Conservation (phyloP, 2,329 filamentous ascomycete genomes). For the Phaeosphaeria sp. region DNA sequence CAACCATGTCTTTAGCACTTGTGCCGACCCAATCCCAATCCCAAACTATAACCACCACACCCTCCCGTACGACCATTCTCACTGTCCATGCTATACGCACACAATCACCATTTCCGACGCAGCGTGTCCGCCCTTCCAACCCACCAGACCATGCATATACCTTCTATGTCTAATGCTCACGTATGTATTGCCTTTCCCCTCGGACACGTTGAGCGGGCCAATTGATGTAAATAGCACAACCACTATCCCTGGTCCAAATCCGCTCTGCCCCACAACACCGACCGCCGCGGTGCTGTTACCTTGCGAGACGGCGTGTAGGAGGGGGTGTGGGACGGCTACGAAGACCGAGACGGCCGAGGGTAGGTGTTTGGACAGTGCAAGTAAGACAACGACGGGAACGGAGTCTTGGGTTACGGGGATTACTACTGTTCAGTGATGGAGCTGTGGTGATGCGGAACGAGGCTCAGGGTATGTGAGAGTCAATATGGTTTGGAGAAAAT, state of each 20-base stretch:
- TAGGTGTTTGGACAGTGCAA: not conserved
- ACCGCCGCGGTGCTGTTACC: constrained; percentile 13
- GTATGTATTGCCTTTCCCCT: too few species aligned
- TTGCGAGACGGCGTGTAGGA: constrained; percentile 20
- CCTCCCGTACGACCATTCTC: too few species aligned
- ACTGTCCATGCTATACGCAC: constrained; percentile 22
- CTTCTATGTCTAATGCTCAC: too few species aligned
- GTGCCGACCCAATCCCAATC: not conserved
- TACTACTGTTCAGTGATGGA: constrained; percentile 13
- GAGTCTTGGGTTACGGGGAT: constrained; percentile 22
- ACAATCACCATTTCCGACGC: constrained; percentile 8
- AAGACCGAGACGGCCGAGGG: too few species aligned
- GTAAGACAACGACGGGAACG: not conserved
- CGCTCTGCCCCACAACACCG: constrained; percentile 6
- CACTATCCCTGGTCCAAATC: too few species aligned
- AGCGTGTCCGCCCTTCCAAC: constrained; percentile 5
- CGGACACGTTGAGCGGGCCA: too few species aligned
- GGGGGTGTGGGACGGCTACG: constrained; percentile 16
- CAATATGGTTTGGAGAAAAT: too few species aligned
- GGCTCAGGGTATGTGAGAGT: too few species aligned
- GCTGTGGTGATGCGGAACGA: too few species aligned
- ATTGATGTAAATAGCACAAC: too few species aligned
- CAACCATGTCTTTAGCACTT: not conserved
- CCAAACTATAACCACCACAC: not conserved
- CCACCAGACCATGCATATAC: too few species aligned